phyloP scores from a whole-genome alignment of 805 yeast genomes.

The Lipomyces japonicus region DNA sequence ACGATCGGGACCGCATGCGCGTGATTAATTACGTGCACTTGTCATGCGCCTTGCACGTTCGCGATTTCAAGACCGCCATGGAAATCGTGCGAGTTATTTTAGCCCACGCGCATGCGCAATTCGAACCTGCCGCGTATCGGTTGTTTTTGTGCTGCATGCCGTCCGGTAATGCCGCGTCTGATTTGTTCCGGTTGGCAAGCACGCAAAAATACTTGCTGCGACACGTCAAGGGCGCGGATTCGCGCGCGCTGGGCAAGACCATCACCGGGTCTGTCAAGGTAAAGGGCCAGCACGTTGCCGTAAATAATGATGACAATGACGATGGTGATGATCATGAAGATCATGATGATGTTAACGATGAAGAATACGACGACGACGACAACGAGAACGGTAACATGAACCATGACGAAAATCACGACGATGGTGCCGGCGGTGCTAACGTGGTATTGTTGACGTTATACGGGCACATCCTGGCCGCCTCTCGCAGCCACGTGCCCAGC shows the following conservation, averaged over 20 bases:
- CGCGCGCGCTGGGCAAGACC: slow-evolving; percentile 51
- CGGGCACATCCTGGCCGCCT: slow-evolving; percentile 73
- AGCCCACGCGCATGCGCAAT: slow-evolving; percentile 50
- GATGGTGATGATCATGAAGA: slow-evolving; percentile 39
- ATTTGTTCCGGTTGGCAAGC: slow-evolving; percentile 66
- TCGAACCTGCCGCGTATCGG: slow-evolving; percentile 63
- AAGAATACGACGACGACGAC: no score
- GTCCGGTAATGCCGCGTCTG: slow-evolving; percentile 56
- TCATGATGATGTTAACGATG: slow-evolving; percentile 39
- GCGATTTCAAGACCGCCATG: slow-evolving; percentile 54
- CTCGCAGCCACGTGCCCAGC: slow-evolving; percentile 78
- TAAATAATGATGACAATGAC: slow-evolving; percentile 10
- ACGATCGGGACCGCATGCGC: slow-evolving; percentile 56
- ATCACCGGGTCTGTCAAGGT: slow-evolving; percentile 75
- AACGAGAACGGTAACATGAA: no score
- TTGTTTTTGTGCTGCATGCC: slow-evolving; percentile 61
- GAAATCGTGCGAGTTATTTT: slow-evolving; percentile 50
- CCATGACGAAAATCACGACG: no score
- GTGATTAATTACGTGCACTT: slow-evolving; percentile 63
- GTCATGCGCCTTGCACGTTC: slow-evolving; percentile 50
- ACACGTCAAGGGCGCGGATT: slow-evolving; percentile 85
- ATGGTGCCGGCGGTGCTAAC: slow-evolving; percentile 30
- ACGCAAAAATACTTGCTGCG: slow-evolving; percentile 88
- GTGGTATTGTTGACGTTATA: slow-evolving; percentile 76
- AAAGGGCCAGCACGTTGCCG: no score